Evolutionary conservation across 495 filamentous ascomycete genomes (phyloP).

Genomic region (Usnea hakonensis): DNA sequence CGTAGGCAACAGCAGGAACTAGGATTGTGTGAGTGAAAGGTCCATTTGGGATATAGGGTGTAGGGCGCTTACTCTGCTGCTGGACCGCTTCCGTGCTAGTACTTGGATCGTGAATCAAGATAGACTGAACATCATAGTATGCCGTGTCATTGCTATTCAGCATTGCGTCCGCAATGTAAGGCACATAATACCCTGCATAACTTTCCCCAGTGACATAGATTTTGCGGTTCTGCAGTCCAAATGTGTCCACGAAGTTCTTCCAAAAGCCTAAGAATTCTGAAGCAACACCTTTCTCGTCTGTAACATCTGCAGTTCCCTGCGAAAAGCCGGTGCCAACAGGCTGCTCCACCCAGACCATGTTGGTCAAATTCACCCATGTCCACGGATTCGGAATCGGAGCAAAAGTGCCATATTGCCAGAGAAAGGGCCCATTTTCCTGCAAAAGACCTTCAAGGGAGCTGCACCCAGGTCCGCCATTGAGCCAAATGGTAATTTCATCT

Average conservation of each 20-base stretch:
- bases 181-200: constrained; percentile 70
- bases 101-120: constrained; percentile 63
- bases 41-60: not conserved
- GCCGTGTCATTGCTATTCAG: constrained; percentile 57
- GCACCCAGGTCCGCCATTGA: constrained; percentile 66
- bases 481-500: constrained; percentile 57
- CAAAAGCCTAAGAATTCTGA: constrained; percentile 64
- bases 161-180: constrained; percentile 71
- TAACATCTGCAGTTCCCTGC: constrained; percentile 53
- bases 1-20: constrained; percentile 54
- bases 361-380: constrained; percentile 67
- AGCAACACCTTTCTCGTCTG: constrained; percentile 56
- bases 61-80: constrained; percentile 31
- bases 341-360: constrained; percentile 59
- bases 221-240: constrained; percentile 52
- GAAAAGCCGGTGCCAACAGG: constrained; percentile 71
- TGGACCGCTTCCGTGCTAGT: constrained; percentile 46
- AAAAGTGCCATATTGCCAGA: constrained; percentile 63
- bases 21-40: not conserved
- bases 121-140: constrained; percentile 60
- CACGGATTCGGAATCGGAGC: constrained; percentile 58
- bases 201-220: constrained; percentile 65
- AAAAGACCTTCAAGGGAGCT: constrained; percentile 61
- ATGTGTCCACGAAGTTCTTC: constrained; percentile 62
- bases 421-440: constrained; percentile 70